A percentile compares a stretch with the other conserved stretches of the same genome.
Conservation (phyloP, 169 alveolate genomes). For the Cyclospora cayetanensis region DNA sequence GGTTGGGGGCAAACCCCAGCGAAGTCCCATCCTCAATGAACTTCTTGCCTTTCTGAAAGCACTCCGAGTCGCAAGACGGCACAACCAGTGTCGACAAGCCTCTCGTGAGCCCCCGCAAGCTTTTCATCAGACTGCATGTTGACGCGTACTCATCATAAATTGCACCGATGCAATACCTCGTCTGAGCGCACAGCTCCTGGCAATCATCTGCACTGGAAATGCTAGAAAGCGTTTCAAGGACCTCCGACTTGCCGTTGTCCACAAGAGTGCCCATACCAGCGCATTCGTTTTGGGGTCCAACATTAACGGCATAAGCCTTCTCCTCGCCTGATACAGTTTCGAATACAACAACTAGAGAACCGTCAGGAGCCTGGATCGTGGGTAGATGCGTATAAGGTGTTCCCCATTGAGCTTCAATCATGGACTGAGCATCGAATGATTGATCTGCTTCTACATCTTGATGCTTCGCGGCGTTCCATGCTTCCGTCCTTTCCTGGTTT, state of each 20-base stretch:
- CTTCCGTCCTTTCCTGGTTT: not conserved
- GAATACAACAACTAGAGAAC: not conserved
- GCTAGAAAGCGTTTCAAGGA: not conserved
- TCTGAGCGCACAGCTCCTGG: not conserved
- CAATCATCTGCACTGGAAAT: not conserved
- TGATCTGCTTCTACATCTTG: not conserved
- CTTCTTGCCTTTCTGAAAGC: not conserved
- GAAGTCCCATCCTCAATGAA: not conserved
- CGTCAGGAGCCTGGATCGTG: not conserved
- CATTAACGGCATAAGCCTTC: not conserved
- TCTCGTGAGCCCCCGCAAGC: not conserved
- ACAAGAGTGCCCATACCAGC: not conserved
- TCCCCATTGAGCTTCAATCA: slow-evolving; percentile 44
- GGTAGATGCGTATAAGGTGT: not conserved
- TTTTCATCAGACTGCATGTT: not conserved
- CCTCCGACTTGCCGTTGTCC: no score
- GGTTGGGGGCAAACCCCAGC: not conserved
- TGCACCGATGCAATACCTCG: not conserved
- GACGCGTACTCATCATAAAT: not conserved
- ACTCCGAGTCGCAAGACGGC: not conserved
- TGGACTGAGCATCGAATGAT: not conserved
- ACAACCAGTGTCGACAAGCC: not conserved
- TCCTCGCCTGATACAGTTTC: not conserved
- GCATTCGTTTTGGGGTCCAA: not conserved
- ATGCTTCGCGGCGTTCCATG: not conserved